A percentile compares a stretch with the other conserved stretches of the same genome.
These are phyloP conservation scores for Francoa sonchifolia DNA, from an alignment of 441 rosid species.

Conservation along the genomic window DNA sequence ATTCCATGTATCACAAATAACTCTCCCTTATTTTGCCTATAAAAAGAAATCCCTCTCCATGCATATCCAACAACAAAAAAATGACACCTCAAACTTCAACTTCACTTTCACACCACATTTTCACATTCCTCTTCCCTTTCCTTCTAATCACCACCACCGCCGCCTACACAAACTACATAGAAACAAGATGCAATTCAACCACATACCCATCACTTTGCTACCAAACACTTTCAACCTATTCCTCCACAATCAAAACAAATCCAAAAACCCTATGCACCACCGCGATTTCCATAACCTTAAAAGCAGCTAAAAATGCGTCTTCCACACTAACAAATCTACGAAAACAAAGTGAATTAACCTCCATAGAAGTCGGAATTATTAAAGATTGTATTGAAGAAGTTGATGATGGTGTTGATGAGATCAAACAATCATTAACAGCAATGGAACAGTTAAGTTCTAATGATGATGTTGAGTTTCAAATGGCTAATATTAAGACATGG, in stretches of 20 bases:
- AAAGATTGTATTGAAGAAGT: constrained; percentile 4
- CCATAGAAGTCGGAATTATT: background rate
- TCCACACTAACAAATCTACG: background rate
- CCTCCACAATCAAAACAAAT: constrained; percentile 2
- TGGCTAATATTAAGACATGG: constrained; percentile 11
- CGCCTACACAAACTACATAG: constrained; percentile 1
- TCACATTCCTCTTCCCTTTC: too few species aligned
- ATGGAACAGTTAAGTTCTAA: background rate
- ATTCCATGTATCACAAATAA: too few species aligned
- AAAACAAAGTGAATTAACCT: background rate
- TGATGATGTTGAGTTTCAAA: constrained; percentile 1
- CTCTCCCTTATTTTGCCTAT: too few species aligned
- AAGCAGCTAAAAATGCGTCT: constrained; percentile 4
- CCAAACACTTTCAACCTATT: constrained; percentile 3
- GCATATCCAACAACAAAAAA: too few species aligned
- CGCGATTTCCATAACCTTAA: constrained; percentile 7
- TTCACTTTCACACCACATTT: too few species aligned
- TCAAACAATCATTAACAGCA: constrained; percentile 3
- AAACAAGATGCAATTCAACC: constrained; percentile 1
- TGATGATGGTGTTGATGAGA: constrained; percentile 1
- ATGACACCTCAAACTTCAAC: too few species aligned
- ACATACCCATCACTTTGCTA: constrained; percentile 8
- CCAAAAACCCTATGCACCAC: constrained; percentile 3
- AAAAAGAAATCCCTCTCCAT: too few species aligned
- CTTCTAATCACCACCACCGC: too few species aligned